A percentile compares a stretch with the other conserved stretches of the same genome.
Evolutionary conservation across 192 early-diverging fungal genomes (phyloP).

Genomic region (Piromyces finnis): DNA sequence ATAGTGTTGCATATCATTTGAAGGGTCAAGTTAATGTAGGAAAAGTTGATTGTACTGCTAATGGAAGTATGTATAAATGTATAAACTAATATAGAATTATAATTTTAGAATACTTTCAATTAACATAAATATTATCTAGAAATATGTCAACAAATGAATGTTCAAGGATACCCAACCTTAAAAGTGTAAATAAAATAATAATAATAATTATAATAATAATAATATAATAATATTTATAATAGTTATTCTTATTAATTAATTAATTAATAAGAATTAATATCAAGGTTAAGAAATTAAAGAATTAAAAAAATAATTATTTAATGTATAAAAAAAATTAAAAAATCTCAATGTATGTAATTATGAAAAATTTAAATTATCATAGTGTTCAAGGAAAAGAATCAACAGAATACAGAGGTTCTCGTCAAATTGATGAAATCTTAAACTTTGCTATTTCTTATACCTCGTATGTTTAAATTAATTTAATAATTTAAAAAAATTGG

Average conservation of each 20-base stretch:
- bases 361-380: too few species aligned
- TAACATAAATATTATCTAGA: neutral
- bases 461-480: neutral
- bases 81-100: too few species aligned
- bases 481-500: neutral
- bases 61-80: constrained; percentile 9
- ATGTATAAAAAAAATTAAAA: too few species aligned
- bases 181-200: constrained; percentile 26
- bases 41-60: constrained; percentile 64
- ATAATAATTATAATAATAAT: too few species aligned
- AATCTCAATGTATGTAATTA: too few species aligned
- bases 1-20: constrained; percentile 36
- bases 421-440: neutral
- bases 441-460: neutral
- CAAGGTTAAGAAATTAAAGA: too few species aligned
- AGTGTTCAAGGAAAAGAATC: neutral
- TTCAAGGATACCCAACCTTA: constrained; percentile 78
- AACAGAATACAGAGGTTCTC: neutral
- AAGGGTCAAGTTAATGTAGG: constrained; percentile 62
- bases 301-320: too few species aligned
- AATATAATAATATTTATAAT: too few species aligned
- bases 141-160: constrained; percentile 41
- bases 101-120: too few species aligned
- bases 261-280: too few species aligned
- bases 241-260: too few species aligned